These are phyloP conservation scores for Monosporascus sp. DNA, from an alignment of 2,329 filamentous ascomycete genomes.

Conservation along the genomic window DNA sequence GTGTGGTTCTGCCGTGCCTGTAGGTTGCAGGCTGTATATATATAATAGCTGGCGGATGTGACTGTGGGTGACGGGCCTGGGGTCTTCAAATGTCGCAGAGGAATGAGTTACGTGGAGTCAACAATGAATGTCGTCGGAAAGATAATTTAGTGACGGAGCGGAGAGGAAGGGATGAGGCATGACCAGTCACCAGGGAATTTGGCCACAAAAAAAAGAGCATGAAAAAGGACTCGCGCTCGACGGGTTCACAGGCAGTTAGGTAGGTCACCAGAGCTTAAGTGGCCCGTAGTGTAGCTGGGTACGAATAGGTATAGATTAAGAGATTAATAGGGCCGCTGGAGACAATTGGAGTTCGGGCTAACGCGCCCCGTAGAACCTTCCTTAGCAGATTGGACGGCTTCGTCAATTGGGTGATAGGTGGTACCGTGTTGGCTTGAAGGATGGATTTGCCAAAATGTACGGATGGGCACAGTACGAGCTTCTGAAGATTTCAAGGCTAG, in stretches of 20 bases:
- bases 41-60: background rate
- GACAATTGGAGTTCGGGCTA: background rate
- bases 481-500: background rate
- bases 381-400: background rate
- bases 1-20: background rate
- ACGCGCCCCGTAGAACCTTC: constrained; percentile 1
- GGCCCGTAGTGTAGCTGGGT: background rate
- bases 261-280: background rate
- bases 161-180: background rate
- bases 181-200: background rate
- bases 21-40: background rate
- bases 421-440: background rate
- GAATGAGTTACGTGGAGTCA: background rate
- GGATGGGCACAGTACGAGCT: background rate
- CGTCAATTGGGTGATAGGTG: no score
- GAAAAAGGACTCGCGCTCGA: background rate
- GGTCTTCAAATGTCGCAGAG: background rate
- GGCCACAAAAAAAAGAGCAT: background rate
- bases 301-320: background rate
- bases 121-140: background rate
- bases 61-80: background rate
- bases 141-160: background rate
- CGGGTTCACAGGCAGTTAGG: background rate
- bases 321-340: background rate
- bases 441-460: background rate